Base-by-base conservation (phyloP, 2,329 filamentous ascomycete species). In the Aspergillus quadrilineatus region DNA sequence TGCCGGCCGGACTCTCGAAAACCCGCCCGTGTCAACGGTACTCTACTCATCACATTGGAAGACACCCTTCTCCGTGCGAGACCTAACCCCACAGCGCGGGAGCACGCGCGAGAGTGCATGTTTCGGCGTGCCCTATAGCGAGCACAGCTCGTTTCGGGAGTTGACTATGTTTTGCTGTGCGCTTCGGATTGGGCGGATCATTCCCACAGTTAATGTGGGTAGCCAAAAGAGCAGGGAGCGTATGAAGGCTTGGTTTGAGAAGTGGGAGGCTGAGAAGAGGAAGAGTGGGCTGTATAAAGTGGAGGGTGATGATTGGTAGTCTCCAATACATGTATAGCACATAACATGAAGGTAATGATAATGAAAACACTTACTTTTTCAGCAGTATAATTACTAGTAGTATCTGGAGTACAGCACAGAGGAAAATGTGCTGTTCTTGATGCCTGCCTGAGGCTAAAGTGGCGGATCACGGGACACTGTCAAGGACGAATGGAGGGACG, bases 101-200 rank as follows among this genome's bases (percentile, higher is more conserved):
- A 92, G 89, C 73, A 92, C 89, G 3, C 82, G 82, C 47, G 87
- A 93, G 65, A 89, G 89, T 37, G 88, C 89, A 71, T 97, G 92
- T 71, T 96, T 95, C 65, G 92, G 91, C 0, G 94, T 97, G 2
- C 94, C 94, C 2, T 99, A 99, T 71, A 92, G 88, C 50, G 94
- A 99, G 76, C 94, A 99, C 72, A 94, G 89, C 72, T 95, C 90
- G 60, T 99, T 99, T 69, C 82, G 93, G 41, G 94, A 99, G 78
- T 75, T 99, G 69, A 93, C 91, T 0, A 88, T 97, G 83, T 99
- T 99, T 69, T 85, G 93, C 64, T 94, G 94, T 80, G 85, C 88
- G 17, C 72, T 99, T 71, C 79, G 89, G 55, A 95, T 99, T 62
- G 92, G 93, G 61, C 90, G 88, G 74, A 84, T 99, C 6, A 88